These are phyloP conservation scores for Mortierella sp. DNA, from an alignment of 371 early-diverging fungal genomes.

Conservation along the genomic window DNA sequence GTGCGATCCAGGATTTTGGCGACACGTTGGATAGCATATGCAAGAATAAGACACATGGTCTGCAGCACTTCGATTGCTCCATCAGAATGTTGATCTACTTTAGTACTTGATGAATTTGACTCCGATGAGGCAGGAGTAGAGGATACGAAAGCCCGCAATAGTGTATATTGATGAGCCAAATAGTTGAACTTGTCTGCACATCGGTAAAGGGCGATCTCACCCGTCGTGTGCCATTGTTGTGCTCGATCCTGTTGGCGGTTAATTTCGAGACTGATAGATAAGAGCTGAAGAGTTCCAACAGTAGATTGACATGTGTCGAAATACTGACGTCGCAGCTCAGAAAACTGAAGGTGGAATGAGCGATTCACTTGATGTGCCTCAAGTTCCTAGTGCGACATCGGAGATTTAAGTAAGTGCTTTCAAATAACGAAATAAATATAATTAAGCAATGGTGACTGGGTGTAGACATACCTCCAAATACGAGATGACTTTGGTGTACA, in stretches of 20 bases:
- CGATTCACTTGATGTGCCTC: conserved; percentile 42
- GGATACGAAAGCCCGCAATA: conserved; percentile 16
- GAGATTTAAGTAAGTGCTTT: neutral
- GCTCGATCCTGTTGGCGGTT: conserved; percentile 4
- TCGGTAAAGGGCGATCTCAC: conserved; percentile 29
- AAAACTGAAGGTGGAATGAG: conserved; percentile 36
- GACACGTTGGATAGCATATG: conserved; percentile 31
- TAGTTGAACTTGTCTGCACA: conserved; percentile 36
- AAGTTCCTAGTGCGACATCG: conserved; percentile 25
- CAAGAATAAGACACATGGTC: conserved; percentile 41
- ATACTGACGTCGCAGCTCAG: conserved; percentile 26
- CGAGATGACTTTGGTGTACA: conserved; percentile 39
- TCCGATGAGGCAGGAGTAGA: neutral
- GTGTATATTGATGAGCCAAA: conserved; percentile 45
- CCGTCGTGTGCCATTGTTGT: conserved; percentile 5
- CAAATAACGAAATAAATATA: neutral
- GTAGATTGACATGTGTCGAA: conserved; percentile 39
- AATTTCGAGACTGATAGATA: conserved; percentile 16
- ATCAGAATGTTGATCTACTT: conserved; percentile 23
- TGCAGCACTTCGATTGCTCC: conserved; percentile 38
- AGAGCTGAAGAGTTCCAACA: conserved; percentile 22
- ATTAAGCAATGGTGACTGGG: neutral
- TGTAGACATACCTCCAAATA: conserved; percentile 32
- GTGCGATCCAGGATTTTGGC: conserved; percentile 21
- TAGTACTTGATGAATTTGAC: neutral